Percentiles rank a stretch among this genome's conserved stretches.
phyloP scores from a whole-genome alignment of 2,329 filamentous ascomycete species.

The Colletotrichum phormii region DNA sequence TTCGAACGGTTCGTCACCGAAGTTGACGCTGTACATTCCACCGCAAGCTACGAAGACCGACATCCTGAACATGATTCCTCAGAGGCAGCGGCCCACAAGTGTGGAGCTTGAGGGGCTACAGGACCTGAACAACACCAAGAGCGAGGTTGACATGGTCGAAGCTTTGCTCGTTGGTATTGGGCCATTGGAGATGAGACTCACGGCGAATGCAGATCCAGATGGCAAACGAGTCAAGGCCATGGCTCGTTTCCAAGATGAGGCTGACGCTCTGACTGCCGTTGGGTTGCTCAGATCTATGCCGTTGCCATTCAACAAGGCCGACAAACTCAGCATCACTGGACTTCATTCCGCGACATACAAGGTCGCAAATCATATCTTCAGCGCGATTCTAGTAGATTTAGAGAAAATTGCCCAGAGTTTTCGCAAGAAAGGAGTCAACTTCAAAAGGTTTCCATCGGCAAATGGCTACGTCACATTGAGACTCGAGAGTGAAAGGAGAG shows the following conservation, averaged over 20 bases:
- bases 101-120: slow-evolving; percentile 39
- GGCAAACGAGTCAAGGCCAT: slow-evolving; percentile 53
- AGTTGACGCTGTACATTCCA: slow-evolving; percentile 42
- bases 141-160: slow-evolving; percentile 38
- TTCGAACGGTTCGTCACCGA: neutral
- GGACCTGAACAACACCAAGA: slow-evolving; percentile 39
- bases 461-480: slow-evolving; percentile 48
- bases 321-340: slow-evolving; percentile 50
- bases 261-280: slow-evolving; percentile 49
- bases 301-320: slow-evolving; percentile 45
- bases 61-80: slow-evolving; percentile 38
- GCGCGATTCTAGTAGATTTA: slow-evolving; percentile 45
- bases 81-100: slow-evolving; percentile 33
- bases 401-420: slow-evolving; percentile 43
- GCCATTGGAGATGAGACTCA: slow-evolving; percentile 48
- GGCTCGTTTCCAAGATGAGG: slow-evolving; percentile 51
- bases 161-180: slow-evolving; percentile 47
- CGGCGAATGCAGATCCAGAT: slow-evolving; percentile 16
- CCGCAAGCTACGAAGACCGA: slow-evolving; percentile 34
- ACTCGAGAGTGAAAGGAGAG: slow-evolving; percentile 49
- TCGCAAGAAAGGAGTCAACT: slow-evolving; percentile 43
- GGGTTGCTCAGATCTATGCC: slow-evolving; percentile 44
- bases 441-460: slow-evolving; percentile 42
- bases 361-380: slow-evolving; percentile 48
- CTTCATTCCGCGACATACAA: slow-evolving; percentile 53